Base-by-base conservation (phyloP, 352 stramenopile species). In the Phytophthora cactorum region DNA sequence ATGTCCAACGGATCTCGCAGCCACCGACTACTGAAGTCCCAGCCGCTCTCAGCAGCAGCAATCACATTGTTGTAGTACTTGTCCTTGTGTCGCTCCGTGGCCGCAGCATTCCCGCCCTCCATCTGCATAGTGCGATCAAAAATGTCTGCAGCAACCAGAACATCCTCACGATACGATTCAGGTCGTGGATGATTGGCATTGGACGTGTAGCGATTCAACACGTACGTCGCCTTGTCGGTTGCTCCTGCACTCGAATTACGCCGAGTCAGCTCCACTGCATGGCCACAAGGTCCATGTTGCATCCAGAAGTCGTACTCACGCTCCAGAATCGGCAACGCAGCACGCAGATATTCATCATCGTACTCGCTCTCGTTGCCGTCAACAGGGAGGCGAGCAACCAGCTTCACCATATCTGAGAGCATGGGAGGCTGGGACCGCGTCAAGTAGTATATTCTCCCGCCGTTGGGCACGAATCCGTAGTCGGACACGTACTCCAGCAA, bases 11-110 rank as follows among this genome's bases (percentile, higher is more conserved):
- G 71, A 43, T 90, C 71, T 38, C 74, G 64, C 9, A 96, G 58
- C 91, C 91, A 97, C 22, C 91, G 85, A 53, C 86, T 96, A 61
- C 81, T 93, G 56, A 97, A 97, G 66, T 97, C 91, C 91, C 91
- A 97, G 1, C 91, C 91, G n/a, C 85, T 95, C 72, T 97, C 91
- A 6, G 91, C 86, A 12, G 85, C 91, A 17, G 84, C 82, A 44
- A 90, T 92, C 38, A 97, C 78, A 62, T 95, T 83, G 47, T 88
- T 90, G 72, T 93, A 97, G 63, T 92, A 93, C 49, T 75, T 75
- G 52, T 79, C 77, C 58, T 92, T 91, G 61, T 88, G 78, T 9
- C 65, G 65, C 44, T 89, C 70, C 0, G 66, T 85, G 32, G 69
- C 66, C 0, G 54, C 56, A 31, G 76, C 80, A 41, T 79, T 72